These are phyloP conservation scores for Phytophthora brassicae DNA, from an alignment of 352 stramenopile species.

Conservation along the genomic window DNA sequence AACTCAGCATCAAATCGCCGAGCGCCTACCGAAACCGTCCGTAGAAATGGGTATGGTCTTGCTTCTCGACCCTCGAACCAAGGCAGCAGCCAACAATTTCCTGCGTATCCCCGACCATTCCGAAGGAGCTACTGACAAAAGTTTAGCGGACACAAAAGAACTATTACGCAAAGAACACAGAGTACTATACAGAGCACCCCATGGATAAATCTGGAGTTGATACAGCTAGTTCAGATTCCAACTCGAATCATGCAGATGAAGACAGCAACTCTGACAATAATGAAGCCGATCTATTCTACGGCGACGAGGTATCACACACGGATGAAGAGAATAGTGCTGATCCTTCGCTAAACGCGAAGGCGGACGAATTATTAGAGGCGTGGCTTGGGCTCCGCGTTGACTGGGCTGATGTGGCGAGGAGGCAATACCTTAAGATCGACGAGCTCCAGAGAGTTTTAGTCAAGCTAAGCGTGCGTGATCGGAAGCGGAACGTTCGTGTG, in stretches of 20 bases:
- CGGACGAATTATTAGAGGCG: too few relatives aligned
- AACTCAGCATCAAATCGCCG: too few relatives aligned
- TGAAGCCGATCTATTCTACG: neutral
- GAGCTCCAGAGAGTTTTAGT: neutral
- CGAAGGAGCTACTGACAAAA: neutral
- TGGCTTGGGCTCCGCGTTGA: too few relatives aligned
- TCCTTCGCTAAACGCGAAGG: too few relatives aligned
- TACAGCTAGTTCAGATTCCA: neutral
- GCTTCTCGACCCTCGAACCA: too few relatives aligned
- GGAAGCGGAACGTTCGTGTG: neutral
- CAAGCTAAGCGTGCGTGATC: constrained; percentile 2
- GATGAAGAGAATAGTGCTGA: neutral
- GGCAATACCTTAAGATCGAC: neutral
- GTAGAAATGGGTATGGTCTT: too few relatives aligned
- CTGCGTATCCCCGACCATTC: too few relatives aligned
- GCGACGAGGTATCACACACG: neutral
- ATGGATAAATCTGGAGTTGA: neutral
- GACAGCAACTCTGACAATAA: constrained; percentile 1
- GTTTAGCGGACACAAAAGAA: neutral
- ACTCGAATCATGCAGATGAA: too few relatives aligned
- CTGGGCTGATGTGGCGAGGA: too few relatives aligned
- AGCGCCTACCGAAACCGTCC: too few relatives aligned
- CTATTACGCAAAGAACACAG: neutral
- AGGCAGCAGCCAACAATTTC: too few relatives aligned
- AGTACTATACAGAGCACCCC: neutral